Base-by-base conservation (phyloP, 2,329 filamentous ascomycete genomes). In the Neofusicoccum ribis region DNA sequence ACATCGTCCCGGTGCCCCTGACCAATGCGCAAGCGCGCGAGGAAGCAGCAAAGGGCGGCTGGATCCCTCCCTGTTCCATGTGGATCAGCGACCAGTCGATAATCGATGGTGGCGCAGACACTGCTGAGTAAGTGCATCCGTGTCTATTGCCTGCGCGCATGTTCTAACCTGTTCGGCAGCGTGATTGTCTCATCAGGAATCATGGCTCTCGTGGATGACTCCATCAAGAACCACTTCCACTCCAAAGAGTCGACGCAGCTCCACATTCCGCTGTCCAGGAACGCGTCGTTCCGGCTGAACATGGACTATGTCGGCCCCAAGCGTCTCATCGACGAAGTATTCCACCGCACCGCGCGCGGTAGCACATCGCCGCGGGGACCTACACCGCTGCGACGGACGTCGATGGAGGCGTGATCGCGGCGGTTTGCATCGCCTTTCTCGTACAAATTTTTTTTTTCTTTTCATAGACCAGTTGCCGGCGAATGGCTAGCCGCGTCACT, bases 161-260 rank as follows among this genome's bases (percentile, higher is more conserved):
- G 6, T 60, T 14, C 62, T 64, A 58, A 64, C 52, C 46, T 7
- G 4, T 37, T n/a, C 51, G 54, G 46, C 70, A 96, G 93, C 76
- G 89, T 96, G 69, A 89, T 98, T 68, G 86, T 98, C 68, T 88
- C 93, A 52, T 95, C 93, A n/a, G 94, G 94, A 27, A 85, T 98
- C 70, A 88, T 96, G 71, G 88, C 91, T 7, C 86, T 98, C 50
- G 90, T 96, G 60, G 94, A 98, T 74, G 92, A 98, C 79, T 92
- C 89, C 80, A 97, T 98, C 82, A 91, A 91, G 78, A 85, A 87
- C 67, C 87, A 86, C 65, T 95, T 92, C 87, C 88, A 86, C 70
- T 80, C 82, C 47, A 85, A 84, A 70, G 80, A 81, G 65, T 78
- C 78, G 64, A 82, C 82, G 15, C 81, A 81, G 60, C 76, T 87